A percentile compares a stretch with the other conserved stretches of the same genome.
These are phyloP conservation scores for Penicillium paneum DNA, from an alignment of 2,329 filamentous ascomycete species.

Conservation along the genomic window DNA sequence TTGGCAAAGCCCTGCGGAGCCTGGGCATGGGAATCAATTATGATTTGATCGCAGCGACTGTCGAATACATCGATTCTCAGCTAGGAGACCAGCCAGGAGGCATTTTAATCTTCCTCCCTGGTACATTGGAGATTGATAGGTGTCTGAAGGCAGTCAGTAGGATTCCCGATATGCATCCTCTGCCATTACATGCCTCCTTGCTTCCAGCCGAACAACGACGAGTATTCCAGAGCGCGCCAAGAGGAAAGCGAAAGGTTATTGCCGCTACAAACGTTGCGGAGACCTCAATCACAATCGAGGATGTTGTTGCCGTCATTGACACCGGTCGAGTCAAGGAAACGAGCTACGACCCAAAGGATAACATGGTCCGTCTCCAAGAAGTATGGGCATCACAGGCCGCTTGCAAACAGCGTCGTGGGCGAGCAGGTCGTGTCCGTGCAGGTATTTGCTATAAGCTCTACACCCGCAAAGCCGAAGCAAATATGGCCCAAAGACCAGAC, in stretches of 20 bases:
- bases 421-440: constrained; percentile 86
- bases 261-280: constrained; percentile 96
- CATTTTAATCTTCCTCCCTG: constrained; percentile 93
- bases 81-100: constrained; percentile 72
- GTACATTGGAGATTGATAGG: constrained; percentile 84
- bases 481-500: constrained; percentile 85
- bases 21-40: constrained; percentile 89
- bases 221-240: constrained; percentile 74
- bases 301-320: constrained; percentile 94
- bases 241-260: constrained; percentile 84
- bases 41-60: constrained; percentile 74
- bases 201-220: constrained; percentile 82
- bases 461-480: constrained; percentile 74
- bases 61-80: constrained; percentile 75
- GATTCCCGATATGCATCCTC: constrained; percentile 67
- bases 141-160: constrained; percentile 66
- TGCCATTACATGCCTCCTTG: constrained; percentile 89
- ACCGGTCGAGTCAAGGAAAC: constrained; percentile 95
- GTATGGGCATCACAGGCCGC: constrained; percentile 93
- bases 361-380: constrained; percentile 91
- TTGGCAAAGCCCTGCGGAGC: constrained; percentile 69
- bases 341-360: constrained; percentile 84
- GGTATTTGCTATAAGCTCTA: constrained; percentile 95
- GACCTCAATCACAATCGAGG: constrained; percentile 97
- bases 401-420: constrained; percentile 88